Percentiles rank a stretch among this genome's conserved stretches.
phyloP scores from a whole-genome alignment of 169 alveolate species.

The Plasmodium berghei region DNA sequence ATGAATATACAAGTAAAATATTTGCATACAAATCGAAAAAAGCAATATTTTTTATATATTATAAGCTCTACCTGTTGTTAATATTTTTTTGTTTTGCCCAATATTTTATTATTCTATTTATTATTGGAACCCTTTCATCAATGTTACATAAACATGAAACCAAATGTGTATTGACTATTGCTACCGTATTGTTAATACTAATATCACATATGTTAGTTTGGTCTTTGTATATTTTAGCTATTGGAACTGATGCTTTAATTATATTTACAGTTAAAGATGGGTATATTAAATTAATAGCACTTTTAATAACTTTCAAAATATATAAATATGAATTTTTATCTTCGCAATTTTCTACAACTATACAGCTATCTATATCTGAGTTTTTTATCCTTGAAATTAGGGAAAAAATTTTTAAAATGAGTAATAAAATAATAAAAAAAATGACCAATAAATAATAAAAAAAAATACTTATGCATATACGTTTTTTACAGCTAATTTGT shows the following conservation, averaged over 20 bases:
- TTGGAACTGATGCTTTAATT: slow-evolving; percentile 86
- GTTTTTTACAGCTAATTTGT: not conserved
- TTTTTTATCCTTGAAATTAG: slow-evolving; percentile 55
- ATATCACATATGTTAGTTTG: slow-evolving; percentile 85
- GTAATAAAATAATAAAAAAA: not conserved
- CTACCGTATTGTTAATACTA: slow-evolving; percentile 88
- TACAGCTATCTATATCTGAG: slow-evolving; percentile 70
- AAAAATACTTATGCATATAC: not conserved
- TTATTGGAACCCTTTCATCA: slow-evolving; percentile 82
- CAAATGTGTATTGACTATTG: slow-evolving; percentile 84
- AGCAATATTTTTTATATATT: too few species aligned
- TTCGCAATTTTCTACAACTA: slow-evolving; percentile 74
- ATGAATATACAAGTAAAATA: not conserved
- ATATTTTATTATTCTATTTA: slow-evolving; percentile 87
- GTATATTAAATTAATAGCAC: slow-evolving; percentile 61
- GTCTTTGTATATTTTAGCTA: slow-evolving; percentile 81
- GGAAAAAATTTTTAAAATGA: not conserved
- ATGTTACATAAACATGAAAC: slow-evolving; percentile 79
- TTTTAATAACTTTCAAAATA: slow-evolving; percentile 58
- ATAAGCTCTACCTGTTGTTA: slow-evolving; percentile 83
- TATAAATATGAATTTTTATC: slow-evolving; percentile 60
- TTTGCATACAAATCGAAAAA: too few species aligned
- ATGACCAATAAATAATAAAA: too few species aligned
- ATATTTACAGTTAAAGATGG: slow-evolving; percentile 76
- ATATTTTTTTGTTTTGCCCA: slow-evolving; percentile 89